These are phyloP conservation scores for Monosporascus sp. DNA, from an alignment of 2,329 filamentous ascomycete species.

Conservation along the genomic window DNA sequence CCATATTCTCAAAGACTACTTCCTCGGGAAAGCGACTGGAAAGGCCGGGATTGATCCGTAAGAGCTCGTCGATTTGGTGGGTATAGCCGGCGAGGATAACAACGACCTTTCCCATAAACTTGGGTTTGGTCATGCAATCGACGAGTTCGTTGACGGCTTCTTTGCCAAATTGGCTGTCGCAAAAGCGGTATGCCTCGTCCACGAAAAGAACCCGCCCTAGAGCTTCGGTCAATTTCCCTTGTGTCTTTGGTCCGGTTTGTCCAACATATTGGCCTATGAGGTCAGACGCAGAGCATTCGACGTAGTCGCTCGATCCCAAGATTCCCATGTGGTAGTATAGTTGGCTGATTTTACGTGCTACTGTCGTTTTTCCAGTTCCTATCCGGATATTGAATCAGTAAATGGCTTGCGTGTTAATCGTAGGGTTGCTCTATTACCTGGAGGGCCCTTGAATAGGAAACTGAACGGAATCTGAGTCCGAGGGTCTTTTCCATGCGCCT, in stretches of 20 bases:
- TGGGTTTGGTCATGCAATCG: slow-evolving; percentile 38
- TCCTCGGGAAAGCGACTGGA: slow-evolving; percentile 59
- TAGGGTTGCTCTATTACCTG: slow-evolving; percentile 33
- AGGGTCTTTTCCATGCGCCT: slow-evolving; percentile 41
- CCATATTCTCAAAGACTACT: slow-evolving; percentile 48
- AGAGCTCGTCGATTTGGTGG: not conserved
- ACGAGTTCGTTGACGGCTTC: slow-evolving; percentile 33
- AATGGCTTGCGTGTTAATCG: not conserved
- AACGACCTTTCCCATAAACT: not conserved
- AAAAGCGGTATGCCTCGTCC: slow-evolving; percentile 51
- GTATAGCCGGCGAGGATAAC: not conserved
- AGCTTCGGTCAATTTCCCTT: slow-evolving; percentile 43
- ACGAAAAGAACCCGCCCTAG: slow-evolving; percentile 66
- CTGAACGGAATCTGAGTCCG: slow-evolving; percentile 49
- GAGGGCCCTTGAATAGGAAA: slow-evolving; percentile 55
- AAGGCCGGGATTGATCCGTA: slow-evolving; percentile 36
- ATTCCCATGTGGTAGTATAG: slow-evolving; percentile 73
- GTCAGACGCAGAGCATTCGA: slow-evolving; percentile 64
- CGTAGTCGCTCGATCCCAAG: slow-evolving; percentile 52
- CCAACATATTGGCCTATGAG: slow-evolving; percentile 62
- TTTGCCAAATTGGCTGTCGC: not conserved
- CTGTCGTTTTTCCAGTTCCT: slow-evolving; percentile 59
- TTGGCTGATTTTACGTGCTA: slow-evolving; percentile 68
- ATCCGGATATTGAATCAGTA: not conserved
- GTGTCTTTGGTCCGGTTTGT: slow-evolving; percentile 55